Conservation (phyloP, 345 rosid species). For the Laguncularia racemosa region DNA sequence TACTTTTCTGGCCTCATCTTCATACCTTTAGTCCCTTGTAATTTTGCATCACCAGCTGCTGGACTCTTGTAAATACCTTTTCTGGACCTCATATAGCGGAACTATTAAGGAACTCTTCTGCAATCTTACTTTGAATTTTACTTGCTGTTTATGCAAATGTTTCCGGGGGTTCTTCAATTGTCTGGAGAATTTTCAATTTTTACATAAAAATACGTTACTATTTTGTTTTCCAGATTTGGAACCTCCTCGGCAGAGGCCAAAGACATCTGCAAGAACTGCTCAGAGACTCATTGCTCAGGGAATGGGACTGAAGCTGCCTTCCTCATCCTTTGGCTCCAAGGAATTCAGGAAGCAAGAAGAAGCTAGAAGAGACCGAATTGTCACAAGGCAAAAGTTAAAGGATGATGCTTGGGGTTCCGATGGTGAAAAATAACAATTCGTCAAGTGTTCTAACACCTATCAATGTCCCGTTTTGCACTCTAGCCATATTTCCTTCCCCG, state of each 20-base stretch:
- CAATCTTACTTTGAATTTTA: no score
- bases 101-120: no score
- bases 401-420: slow-evolving; percentile 94
- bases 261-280: slow-evolving; percentile 90
- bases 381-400: slow-evolving; percentile 61
- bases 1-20: no score
- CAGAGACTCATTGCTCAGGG: slow-evolving; percentile 86
- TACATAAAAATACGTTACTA: not conserved
- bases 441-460: not conserved
- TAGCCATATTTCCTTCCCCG: no score
- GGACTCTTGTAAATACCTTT: no score
- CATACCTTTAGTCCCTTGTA: no score
- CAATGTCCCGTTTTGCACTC: no score
- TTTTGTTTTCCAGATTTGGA: slow-evolving; percentile 52
- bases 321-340: slow-evolving; percentile 46
- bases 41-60: no score
- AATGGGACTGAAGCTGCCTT: slow-evolving; percentile 79
- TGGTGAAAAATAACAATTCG: slow-evolving; percentile 4
- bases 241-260: slow-evolving; percentile 81
- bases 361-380: slow-evolving; percentile 71
- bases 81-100: no score
- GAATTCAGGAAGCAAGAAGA: slow-evolving; percentile 77
- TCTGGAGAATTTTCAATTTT: not conserved
- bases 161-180: no score
- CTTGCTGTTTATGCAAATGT: no score